phyloP scores from a whole-genome alignment of 768 basidiomycete species.

The Cystobasidium tubakii region DNA sequence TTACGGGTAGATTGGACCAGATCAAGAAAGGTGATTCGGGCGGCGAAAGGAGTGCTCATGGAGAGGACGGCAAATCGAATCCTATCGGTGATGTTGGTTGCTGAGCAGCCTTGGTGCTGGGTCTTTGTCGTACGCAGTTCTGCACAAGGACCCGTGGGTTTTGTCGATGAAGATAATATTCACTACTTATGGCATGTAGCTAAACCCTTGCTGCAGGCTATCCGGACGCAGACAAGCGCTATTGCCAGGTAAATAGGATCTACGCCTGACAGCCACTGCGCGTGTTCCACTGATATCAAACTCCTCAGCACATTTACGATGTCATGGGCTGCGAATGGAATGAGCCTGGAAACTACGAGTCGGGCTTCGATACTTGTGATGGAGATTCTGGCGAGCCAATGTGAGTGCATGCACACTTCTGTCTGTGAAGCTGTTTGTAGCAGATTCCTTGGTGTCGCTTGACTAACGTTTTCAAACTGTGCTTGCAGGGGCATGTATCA shows the following conservation, averaged over 20 bases:
- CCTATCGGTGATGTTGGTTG: slow-evolving; percentile 57
- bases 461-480: too few relatives aligned
- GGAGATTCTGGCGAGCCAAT: slow-evolving; percentile 37
- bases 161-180: too few relatives aligned
- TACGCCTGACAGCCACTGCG: too few relatives aligned
- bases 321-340: slow-evolving; percentile 55
- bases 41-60: slow-evolving; percentile 65
- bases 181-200: slow-evolving; percentile 3
- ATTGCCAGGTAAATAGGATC: slow-evolving; percentile 7
- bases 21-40: slow-evolving; percentile 62
- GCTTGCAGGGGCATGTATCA: slow-evolving; percentile 48
- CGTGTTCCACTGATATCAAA: slow-evolving; percentile 45
- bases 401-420: slow-evolving; percentile 1
- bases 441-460: too few relatives aligned
- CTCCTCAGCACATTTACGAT: slow-evolving; percentile 62
- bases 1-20: slow-evolving; percentile 54
- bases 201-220: neutral
- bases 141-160: slow-evolving; percentile 45
- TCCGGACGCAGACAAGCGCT: neutral
- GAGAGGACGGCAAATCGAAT: slow-evolving; percentile 53
- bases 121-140: slow-evolving; percentile 41
- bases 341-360: slow-evolving; percentile 53
- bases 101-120: slow-evolving; percentile 54
- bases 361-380: slow-evolving; percentile 51
- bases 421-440: too few relatives aligned